A percentile compares a stretch with the other conserved stretches of the same genome.
Conservation (phyloP, 495 filamentous ascomycete species). For the Evernia prunastri region DNA sequence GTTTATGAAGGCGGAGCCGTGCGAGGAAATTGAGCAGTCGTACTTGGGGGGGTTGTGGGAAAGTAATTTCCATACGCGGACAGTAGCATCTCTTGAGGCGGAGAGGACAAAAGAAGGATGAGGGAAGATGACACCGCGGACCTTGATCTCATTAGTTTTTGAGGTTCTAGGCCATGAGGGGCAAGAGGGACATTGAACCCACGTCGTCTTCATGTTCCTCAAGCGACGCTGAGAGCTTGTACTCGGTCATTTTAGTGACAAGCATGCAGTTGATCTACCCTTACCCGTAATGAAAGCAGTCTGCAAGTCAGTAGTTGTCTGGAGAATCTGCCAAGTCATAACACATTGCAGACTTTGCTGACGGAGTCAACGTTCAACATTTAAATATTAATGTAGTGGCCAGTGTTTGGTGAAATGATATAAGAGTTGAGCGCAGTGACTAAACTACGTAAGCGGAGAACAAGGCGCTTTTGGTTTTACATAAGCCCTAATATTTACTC, state of each 20-base stretch:
- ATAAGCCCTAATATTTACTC: no score
- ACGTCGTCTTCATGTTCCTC: slow-evolving; percentile 80
- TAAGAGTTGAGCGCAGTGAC: no score
- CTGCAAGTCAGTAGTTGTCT: background rate
- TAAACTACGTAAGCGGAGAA: background rate
- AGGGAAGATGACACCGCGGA: slow-evolving; percentile 81
- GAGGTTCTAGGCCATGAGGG: slow-evolving; percentile 14
- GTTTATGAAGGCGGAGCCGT: slow-evolving; percentile 79
- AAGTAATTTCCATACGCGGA: slow-evolving; percentile 74
- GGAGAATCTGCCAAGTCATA: background rate
- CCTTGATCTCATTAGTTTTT: slow-evolving; percentile 46
- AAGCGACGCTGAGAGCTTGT: slow-evolving; percentile 77
- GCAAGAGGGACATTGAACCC: slow-evolving; percentile 32
- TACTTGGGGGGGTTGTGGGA: slow-evolving; percentile 60
- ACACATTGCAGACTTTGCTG: background rate
- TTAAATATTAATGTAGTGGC: no score
- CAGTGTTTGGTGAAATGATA: no score
- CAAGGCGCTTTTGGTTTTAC: background rate
- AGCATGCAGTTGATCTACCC: background rate
- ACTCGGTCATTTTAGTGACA: slow-evolving; percentile 46
- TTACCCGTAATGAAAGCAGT: background rate
- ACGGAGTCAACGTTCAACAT: no score
- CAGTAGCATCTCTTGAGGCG: slow-evolving; percentile 84
- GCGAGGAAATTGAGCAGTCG: slow-evolving; percentile 66
- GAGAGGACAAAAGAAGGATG: slow-evolving; percentile 66